phyloP scores from a whole-genome alignment of 345 rosid genomes.

The Cardamine occulta region DNA sequence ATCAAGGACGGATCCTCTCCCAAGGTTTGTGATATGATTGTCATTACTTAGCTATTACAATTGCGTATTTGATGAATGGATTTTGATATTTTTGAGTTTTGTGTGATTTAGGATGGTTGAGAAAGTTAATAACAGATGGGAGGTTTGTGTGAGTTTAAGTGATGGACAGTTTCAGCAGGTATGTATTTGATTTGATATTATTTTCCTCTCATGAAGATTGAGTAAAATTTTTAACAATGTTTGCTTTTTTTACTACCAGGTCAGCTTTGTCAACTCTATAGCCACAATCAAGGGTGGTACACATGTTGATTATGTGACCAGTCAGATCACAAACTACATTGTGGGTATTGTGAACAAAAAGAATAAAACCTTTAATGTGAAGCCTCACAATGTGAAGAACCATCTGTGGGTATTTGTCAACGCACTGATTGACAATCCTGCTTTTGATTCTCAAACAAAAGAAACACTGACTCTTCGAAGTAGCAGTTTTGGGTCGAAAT shows the following conservation, averaged over 20 bases:
- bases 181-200: constrained; percentile 7
- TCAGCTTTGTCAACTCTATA: constrained; percentile 88
- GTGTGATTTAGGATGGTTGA: constrained; percentile 60
- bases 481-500: constrained; percentile 93
- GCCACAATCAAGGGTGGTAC: constrained; percentile 98
- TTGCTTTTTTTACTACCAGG: constrained; percentile 50
- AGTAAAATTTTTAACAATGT: not conserved
- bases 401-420: constrained; percentile 98
- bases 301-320: constrained; percentile 91
- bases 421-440: constrained; percentile 95
- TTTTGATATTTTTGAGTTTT: constrained; percentile 15
- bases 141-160: constrained; percentile 72
- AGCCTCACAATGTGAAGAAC: constrained; percentile 82
- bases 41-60: not conserved
- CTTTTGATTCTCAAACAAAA: constrained; percentile 99
- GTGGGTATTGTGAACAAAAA: constrained; percentile 79
- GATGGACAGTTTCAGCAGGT: constrained; percentile 99
- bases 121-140: constrained; percentile 90
- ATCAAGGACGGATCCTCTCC: constrained; percentile 46
- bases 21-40: constrained; percentile 52
- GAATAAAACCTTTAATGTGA: constrained; percentile 77
- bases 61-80: constrained; percentile 12
- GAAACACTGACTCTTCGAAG: constrained; percentile 96
- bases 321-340: constrained; percentile 83
- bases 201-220: not conserved